Percentiles rank a stretch among this genome's conserved stretches.
phyloP scores from a whole-genome alignment of 495 filamentous ascomycete genomes.

The Lichina pygmaea region DNA sequence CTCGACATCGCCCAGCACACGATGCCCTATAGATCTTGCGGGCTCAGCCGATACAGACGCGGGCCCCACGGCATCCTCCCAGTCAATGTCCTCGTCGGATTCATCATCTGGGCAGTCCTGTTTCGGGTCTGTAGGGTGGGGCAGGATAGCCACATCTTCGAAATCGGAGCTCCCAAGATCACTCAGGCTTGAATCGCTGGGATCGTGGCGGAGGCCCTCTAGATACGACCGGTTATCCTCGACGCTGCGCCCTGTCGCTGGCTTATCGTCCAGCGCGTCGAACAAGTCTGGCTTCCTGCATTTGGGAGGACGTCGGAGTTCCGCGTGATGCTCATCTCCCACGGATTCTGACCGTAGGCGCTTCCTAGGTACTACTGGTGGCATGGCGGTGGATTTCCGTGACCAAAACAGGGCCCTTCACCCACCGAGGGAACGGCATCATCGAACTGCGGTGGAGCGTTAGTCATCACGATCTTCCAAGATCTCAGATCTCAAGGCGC shows the following conservation, averaged over 20 bases:
- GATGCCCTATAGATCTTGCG: no score
- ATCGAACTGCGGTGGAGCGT: no score
- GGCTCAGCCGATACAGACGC: background rate
- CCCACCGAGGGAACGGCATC: no score
- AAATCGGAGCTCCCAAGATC: conserved; percentile 1
- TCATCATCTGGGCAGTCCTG: background rate
- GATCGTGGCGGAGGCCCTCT: background rate
- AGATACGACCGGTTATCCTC: conserved; percentile 3
- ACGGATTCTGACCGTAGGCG: background rate
- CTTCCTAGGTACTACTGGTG: background rate
- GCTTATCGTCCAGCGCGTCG: conserved; percentile 1
- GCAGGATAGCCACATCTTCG: background rate
- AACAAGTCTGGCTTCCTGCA: conserved; percentile 2
- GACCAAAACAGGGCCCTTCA: background rate
- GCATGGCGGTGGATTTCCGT: background rate
- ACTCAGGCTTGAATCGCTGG: conserved; percentile 1
- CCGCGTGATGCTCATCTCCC: background rate
- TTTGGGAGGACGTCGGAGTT: background rate
- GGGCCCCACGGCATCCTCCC: conserved; percentile 3
- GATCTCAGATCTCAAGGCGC: no score
- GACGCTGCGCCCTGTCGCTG: background rate
- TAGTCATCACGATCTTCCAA: no score
- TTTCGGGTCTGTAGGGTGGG: background rate
- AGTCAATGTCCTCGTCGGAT: conserved; percentile 2
- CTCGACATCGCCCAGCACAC: conserved; percentile 14